phyloP scores from a whole-genome alignment of 179 eudicot genomes.

The Beta macrorhiza region DNA sequence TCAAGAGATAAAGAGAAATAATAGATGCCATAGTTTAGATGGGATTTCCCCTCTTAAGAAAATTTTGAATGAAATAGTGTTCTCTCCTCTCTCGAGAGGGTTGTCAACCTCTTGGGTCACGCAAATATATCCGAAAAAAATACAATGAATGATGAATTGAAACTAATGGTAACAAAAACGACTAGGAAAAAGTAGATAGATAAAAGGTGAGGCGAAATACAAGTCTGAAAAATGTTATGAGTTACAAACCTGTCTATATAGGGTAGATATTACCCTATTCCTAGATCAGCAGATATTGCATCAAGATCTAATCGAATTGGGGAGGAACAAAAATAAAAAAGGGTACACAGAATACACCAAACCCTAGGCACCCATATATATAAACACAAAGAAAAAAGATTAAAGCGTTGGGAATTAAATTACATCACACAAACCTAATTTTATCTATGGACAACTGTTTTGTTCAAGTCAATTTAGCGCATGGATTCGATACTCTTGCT shows the following conservation, averaged over 20 bases:
- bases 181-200: constrained; percentile 4
- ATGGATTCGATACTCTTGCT: constrained; percentile 81
- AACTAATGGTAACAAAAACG: neutral
- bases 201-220: constrained; percentile 21
- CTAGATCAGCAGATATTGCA: constrained; percentile 50
- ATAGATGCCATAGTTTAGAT: too few species aligned
- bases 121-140: neutral
- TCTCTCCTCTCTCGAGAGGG: too few species aligned
- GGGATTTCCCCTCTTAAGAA: too few species aligned
- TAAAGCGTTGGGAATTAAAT: constrained; percentile 30
- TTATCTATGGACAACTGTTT: constrained; percentile 32
- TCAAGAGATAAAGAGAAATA: too few species aligned
- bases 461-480: constrained; percentile 33
- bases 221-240: constrained; percentile 36
- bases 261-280: constrained; percentile 35
- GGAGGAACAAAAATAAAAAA: constrained; percentile 27
- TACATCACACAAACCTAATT: constrained; percentile 57
- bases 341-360: constrained; percentile 46
- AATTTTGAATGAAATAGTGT: too few species aligned
- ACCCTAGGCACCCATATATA: constrained; percentile 51
- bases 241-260: constrained; percentile 54
- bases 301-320: constrained; percentile 33
- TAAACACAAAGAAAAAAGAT: constrained; percentile 28
- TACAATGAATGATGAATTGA: neutral
- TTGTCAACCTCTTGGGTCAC: too few species aligned